phyloP scores from a whole-genome alignment of 768 basidiomycete species.

The Russula abietina region DNA sequence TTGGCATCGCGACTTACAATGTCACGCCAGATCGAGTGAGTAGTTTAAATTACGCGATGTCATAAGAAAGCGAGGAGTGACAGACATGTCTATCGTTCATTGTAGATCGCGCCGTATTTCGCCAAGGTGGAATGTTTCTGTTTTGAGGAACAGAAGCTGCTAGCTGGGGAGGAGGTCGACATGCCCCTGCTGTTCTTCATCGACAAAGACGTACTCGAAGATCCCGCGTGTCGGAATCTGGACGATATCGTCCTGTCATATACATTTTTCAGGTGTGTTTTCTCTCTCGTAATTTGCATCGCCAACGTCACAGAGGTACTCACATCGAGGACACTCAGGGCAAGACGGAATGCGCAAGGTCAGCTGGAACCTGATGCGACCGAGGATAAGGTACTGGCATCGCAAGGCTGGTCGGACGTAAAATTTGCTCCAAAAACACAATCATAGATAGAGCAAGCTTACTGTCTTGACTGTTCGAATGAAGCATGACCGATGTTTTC shows the following conservation, averaged over 20 bases:
- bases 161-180: constrained; percentile 95
- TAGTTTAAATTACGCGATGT: constrained; percentile 15
- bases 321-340: constrained; percentile 41
- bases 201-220: constrained; percentile 93
- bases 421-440: constrained; percentile 41
- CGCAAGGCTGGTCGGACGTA: constrained; percentile 67
- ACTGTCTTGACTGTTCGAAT: background rate
- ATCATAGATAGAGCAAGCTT: constrained; percentile 12
- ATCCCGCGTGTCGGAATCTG: constrained; percentile 78
- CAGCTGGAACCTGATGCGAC: constrained; percentile 88
- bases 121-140: constrained; percentile 99
- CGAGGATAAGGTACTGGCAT: constrained; percentile 71
- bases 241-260: constrained; percentile 93
- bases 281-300: background rate
- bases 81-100: background rate
- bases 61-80: background rate
- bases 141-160: constrained; percentile 94
- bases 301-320: background rate
- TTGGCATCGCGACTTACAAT: constrained; percentile 98
- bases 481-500: background rate
- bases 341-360: constrained; percentile 76
- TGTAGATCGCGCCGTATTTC: constrained; percentile 95
- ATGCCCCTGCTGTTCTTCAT: constrained; percentile 99
- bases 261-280: constrained; percentile 88
- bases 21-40: constrained; percentile 94